Conservation (phyloP, 31 red algal species). For the Asparagopsis taxiformis region DNA sequence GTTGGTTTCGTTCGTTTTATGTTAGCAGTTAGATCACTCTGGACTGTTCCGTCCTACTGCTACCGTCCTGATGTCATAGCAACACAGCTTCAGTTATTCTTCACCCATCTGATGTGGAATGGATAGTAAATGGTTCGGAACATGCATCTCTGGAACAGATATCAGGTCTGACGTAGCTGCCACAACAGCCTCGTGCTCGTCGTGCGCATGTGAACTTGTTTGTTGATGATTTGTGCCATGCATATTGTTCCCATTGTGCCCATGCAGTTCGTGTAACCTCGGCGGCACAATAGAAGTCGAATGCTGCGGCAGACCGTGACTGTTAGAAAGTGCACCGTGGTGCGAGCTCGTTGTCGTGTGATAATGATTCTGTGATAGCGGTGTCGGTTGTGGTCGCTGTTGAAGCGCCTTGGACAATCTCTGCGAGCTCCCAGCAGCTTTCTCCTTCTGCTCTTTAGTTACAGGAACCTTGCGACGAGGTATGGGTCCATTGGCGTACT, state of each 20-base stretch:
- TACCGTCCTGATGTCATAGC: no score
- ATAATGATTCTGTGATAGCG: conserved; percentile 3
- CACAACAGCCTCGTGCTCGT: conserved; percentile 4
- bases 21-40: no score
- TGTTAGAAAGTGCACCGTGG: no score
- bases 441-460: conserved; percentile 64
- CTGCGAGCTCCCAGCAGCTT: conserved; percentile 39
- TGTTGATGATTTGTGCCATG: no score
- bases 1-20: no score
- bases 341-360: conserved; percentile 13
- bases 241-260: no score
- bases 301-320: no score
- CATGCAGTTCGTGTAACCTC: no score
- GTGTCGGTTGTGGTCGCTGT: conserved; percentile 29
- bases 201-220: not conserved
- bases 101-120: conserved; percentile 43
- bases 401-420: conserved; percentile 37
- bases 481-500: conserved; percentile 70
- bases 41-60: no score
- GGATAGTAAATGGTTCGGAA: conserved; percentile 35
- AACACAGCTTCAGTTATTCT: no score
- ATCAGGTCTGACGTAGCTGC: conserved; percentile 7
- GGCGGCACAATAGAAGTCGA: no score
- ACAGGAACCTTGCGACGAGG: conserved; percentile 59
- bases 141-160: conserved; percentile 31